Conservation (phyloP, 768 basidiomycete species). For the Hirschioporus abietinus region DNA sequence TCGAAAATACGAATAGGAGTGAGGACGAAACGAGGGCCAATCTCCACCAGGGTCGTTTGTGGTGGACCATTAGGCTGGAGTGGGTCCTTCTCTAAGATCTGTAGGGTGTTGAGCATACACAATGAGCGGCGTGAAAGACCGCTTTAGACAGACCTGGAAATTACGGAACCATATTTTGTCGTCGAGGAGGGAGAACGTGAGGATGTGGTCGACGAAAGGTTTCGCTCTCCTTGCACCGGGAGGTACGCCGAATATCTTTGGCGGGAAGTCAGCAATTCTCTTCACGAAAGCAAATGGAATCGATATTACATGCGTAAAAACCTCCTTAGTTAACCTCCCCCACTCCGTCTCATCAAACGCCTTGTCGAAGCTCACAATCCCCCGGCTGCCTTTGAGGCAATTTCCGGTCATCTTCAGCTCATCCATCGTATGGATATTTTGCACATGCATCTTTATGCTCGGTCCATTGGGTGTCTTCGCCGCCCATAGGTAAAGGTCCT, state of each 20-base stretch:
- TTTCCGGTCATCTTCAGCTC: conserved; percentile 99
- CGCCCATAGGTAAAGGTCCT: conserved; percentile 96
- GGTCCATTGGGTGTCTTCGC: conserved; percentile 97
- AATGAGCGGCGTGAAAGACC: conserved; percentile 1
- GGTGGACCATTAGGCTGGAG: conserved; percentile 80
- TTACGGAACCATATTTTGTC: conserved; percentile 99
- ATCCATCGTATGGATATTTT: conserved; percentile 99
- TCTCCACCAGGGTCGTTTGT: conserved; percentile 87
- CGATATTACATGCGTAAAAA: conserved; percentile 80
- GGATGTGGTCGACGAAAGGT: conserved; percentile 96
- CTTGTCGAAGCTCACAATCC: conserved; percentile 87
- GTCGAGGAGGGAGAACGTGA: conserved; percentile 94
- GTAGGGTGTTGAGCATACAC: conserved; percentile 14
- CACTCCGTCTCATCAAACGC: conserved; percentile 86
- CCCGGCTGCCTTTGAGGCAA: conserved; percentile 92
- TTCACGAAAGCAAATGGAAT: not conserved
- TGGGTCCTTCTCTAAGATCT: conserved; percentile 96
- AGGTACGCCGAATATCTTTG: conserved; percentile 92
- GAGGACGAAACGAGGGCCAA: conserved; percentile 94
- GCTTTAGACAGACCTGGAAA: conserved; percentile 67
- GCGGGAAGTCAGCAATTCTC: not conserved
- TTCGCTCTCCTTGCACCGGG: conserved; percentile 86
- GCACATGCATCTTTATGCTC: conserved; percentile 94
- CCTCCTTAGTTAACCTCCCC: conserved; percentile 83
- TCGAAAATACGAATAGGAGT: conserved; percentile 98